Evolutionary conservation across 2,329 filamentous ascomycete species (phyloP), one percentile per base, ranked within the genome.

Genomic region (Fusarium continuum): DNA sequence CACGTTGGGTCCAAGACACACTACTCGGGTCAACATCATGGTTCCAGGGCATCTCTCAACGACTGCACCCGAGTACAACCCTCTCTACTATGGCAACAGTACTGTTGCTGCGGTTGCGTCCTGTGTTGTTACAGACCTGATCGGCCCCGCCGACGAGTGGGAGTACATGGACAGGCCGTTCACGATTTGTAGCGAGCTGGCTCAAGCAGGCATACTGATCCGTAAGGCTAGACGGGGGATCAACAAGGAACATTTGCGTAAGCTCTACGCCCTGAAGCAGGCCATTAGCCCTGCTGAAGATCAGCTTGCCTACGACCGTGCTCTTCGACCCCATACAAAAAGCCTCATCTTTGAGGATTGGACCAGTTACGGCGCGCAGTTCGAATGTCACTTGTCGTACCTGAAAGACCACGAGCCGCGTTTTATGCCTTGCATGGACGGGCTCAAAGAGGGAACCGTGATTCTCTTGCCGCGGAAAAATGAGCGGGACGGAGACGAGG

Each of bases 341-440:
- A 54, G 55, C n/a, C 31, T 68, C 7, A 41, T 47, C 14, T 67
- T 69, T 41, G 66, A 70, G 40, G 53, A 68, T 46, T 70, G 69
- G 67, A 52, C 58, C n/a, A 40, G 44, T 8, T 62, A 45, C 32
- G 59, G 61, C 4, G 38, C 31, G 7, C 13, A 49, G 10, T 14
- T 35, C n/a, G 31, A 19, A 16, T 25, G 35, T 7, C 25, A 50
- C 14, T 40, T 69, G 8, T 55, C 68, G 2, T 52, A 41, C 25
- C 35, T 55, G 13, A 9, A 19, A 8, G 41, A 54, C 10, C 7
- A n/a, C 8, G 20, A 47, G 26, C 52, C 55, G 6, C 47, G 32
- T 13, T 61, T 64, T 45, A 41, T 66, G 8, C 64, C 66, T 9
- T 68, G 55, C 45, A 14, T 22, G 5, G 57, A 64, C 14, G 25